A percentile compares a stretch with the other conserved stretches of the same genome.
phyloP scores from a whole-genome alignment of 108 stramenopile genomes.

The Discostella stelligeroides region DNA sequence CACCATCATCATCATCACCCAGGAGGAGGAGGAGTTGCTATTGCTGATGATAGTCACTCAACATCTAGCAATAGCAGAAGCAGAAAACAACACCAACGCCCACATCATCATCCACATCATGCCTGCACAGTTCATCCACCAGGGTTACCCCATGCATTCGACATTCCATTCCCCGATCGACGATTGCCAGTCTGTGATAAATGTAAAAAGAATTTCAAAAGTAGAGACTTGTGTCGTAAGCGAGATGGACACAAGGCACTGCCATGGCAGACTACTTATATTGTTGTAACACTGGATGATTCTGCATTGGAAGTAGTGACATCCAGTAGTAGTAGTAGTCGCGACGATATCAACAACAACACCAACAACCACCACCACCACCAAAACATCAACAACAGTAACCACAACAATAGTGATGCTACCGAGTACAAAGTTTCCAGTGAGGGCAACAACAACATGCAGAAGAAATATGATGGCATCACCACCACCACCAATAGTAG shows the following conservation, averaged over 20 bases:
- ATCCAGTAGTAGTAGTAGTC: no score
- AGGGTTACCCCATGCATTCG: conserved; percentile 73
- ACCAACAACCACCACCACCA: no score
- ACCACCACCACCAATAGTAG: no score
- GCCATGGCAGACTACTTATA: conserved; percentile 84
- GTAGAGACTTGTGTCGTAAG: conserved; percentile 78
- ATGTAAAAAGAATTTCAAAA: conserved; percentile 91
- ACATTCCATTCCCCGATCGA: conserved; percentile 82
- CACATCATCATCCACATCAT: conserved; percentile 3
- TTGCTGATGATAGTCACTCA: no score
- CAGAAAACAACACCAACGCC: conserved; percentile 10
- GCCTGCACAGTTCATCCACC: conserved; percentile 55
- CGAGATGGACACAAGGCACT: conserved; percentile 73
- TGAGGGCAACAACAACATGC: no score
- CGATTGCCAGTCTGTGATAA: conserved; percentile 79
- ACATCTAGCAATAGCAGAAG: no score
- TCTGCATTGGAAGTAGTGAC: conserved; percentile 17
- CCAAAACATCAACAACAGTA: no score
- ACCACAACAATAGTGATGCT: no score
- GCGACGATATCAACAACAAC: no score
- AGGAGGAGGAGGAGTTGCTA: no score
- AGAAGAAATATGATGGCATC: no score
- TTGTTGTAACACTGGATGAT: conserved; percentile 75
- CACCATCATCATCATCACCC: not conserved
- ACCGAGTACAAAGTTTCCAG: no score